These are phyloP conservation scores for Penicillium cinerascens DNA, from an alignment of 495 filamentous ascomycete species.

Conservation along the genomic window DNA sequence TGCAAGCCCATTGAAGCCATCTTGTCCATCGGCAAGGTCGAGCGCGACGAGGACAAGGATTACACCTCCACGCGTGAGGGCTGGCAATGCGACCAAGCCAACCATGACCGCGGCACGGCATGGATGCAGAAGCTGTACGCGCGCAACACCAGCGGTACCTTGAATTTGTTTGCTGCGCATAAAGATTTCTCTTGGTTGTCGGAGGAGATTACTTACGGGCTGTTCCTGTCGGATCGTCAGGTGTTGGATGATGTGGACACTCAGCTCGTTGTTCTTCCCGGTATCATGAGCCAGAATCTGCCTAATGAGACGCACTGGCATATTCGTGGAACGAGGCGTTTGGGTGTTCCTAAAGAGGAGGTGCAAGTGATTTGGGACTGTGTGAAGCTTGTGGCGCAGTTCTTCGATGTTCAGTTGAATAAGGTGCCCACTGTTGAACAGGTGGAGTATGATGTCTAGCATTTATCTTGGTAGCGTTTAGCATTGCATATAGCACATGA, in stretches of 20 bases:
- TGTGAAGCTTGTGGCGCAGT: slow-evolving; percentile 36
- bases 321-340: slow-evolving; percentile 49
- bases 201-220: slow-evolving; percentile 52
- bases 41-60: slow-evolving; percentile 50
- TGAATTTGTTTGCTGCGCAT: slow-evolving; percentile 47
- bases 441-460: slow-evolving; percentile 40
- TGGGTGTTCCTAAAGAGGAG: slow-evolving; percentile 50
- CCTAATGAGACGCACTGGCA: slow-evolving; percentile 54
- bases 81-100: slow-evolving; percentile 44
- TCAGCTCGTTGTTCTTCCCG: slow-evolving; percentile 51
- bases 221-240: slow-evolving; percentile 53
- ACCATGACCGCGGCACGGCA: slow-evolving; percentile 40
- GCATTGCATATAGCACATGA: too few relatives aligned
- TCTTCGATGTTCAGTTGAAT: slow-evolving; percentile 33
- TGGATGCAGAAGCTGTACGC: slow-evolving; percentile 46
- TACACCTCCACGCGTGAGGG: slow-evolving; percentile 43
- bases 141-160: slow-evolving; percentile 32
- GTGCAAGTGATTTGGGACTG: slow-evolving; percentile 42
- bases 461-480: not conserved
- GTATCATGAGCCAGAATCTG: slow-evolving; percentile 59
- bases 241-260: slow-evolving; percentile 52
- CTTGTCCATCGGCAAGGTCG: slow-evolving; percentile 43
- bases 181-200: slow-evolving; percentile 44
- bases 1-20: slow-evolving; percentile 53
- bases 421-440: slow-evolving; percentile 49